Percentiles rank a stretch among this genome's conserved stretches.
These are phyloP conservation scores for Aspergillus novofumigatus DNA, from an alignment of 2,329 filamentous ascomycete species.

Conservation along the genomic window DNA sequence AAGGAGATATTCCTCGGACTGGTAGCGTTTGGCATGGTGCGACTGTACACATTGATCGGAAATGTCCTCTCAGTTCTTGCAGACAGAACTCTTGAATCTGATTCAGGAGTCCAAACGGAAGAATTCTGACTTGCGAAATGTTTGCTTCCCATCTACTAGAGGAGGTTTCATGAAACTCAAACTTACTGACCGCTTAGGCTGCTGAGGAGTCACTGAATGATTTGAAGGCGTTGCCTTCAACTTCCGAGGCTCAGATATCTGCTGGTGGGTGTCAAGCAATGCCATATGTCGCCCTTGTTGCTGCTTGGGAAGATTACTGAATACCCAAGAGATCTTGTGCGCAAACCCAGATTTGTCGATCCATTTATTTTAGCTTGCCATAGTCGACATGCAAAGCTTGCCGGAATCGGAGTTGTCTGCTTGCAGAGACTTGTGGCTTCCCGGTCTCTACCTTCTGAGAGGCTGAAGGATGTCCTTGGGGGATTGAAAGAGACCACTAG, in stretches of 20 bases:
- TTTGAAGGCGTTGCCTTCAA: conserved; percentile 68
- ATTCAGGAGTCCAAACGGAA: conserved; percentile 96
- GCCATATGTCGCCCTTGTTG: conserved; percentile 1
- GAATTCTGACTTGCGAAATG: conserved; percentile 80
- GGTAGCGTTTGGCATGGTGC: conserved; percentile 27
- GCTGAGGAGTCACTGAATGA: conserved; percentile 92
- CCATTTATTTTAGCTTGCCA: conserved; percentile 92
- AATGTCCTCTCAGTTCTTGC: conserved; percentile 91
- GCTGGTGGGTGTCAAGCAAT: conserved; percentile 51
- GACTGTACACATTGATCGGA: conserved; percentile 25
- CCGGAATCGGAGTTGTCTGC: conserved; percentile 79
- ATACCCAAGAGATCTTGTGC: conserved; percentile 65
- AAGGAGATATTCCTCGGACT: background rate
- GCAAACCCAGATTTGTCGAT: conserved; percentile 78
- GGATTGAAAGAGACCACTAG: conserved; percentile 77
- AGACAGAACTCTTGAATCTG: conserved; percentile 81
- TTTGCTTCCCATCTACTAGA: conserved; percentile 15
- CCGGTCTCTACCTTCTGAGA: conserved; percentile 70
- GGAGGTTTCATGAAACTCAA: conserved; percentile 13
- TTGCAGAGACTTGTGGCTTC: conserved; percentile 84
- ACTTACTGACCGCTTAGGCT: conserved; percentile 53
- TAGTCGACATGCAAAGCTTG: conserved; percentile 87
- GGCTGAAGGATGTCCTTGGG: conserved; percentile 80
- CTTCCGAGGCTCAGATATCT: conserved; percentile 71
- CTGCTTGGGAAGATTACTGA: conserved; percentile 17